A percentile compares a stretch with the other conserved stretches of the same genome.
These are phyloP conservation scores for Pleurotus sapidus DNA, from an alignment of 768 basidiomycete genomes.

Conservation along the genomic window DNA sequence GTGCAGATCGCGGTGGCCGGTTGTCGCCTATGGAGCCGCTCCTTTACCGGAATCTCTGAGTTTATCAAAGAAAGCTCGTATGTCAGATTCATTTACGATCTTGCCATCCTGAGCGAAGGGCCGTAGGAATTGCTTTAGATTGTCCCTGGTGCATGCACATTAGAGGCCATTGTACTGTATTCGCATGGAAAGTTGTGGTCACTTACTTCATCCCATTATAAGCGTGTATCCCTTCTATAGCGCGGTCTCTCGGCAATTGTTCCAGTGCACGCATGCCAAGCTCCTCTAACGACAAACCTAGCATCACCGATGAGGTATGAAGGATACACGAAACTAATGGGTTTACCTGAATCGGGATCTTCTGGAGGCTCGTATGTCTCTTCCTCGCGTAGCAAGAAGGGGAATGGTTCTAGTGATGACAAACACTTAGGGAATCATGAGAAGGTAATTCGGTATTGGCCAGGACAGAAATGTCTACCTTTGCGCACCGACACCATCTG, in stretches of 20 bases:
- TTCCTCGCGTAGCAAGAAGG: slow-evolving; percentile 72
- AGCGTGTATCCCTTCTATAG: slow-evolving; percentile 80
- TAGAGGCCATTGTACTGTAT: background rate
- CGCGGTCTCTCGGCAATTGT: slow-evolving; percentile 72
- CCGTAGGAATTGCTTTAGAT: slow-evolving; percentile 65
- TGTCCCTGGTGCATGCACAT: slow-evolving; percentile 47
- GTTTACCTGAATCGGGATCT: slow-evolving; percentile 77
- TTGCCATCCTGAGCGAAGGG: slow-evolving; percentile 80
- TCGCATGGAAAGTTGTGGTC: background rate
- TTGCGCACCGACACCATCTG: slow-evolving; percentile 75
- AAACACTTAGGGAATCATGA: slow-evolving; percentile 48
- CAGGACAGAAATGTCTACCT: slow-evolving; percentile 34
- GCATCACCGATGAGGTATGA: slow-evolving; percentile 9
- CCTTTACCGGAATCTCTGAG: slow-evolving; percentile 29
- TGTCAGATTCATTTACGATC: slow-evolving; percentile 70
- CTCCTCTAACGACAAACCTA: slow-evolving; percentile 79
- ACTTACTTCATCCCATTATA: slow-evolving; percentile 81
- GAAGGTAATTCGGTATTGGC: slow-evolving; percentile 5
- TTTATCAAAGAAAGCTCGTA: slow-evolving; percentile 62
- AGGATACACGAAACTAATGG: slow-evolving; percentile 4
- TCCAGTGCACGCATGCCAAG: slow-evolving; percentile 77
- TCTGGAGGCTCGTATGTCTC: slow-evolving; percentile 84
- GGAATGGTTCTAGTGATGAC: slow-evolving; percentile 45
- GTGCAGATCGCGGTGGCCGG: too few relatives aligned
- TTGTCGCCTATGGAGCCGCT: background rate